phyloP scores from a whole-genome alignment of 2,329 filamentous ascomycete species.

The Penicillium brevicompactum region DNA sequence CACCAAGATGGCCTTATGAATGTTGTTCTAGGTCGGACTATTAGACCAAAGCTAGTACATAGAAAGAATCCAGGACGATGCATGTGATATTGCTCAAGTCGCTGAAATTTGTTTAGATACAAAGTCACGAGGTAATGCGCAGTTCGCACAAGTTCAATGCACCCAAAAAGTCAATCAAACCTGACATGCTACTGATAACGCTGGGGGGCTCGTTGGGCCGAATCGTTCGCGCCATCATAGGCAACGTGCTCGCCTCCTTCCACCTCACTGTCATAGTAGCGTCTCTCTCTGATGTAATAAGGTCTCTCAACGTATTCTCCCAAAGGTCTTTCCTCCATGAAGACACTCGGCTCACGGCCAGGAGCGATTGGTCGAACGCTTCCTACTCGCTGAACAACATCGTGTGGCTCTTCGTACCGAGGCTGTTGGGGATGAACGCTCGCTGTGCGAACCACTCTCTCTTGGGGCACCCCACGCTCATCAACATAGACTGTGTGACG shows the following conservation, averaged over 20 bases:
- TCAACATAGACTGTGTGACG: slow-evolving; percentile 56
- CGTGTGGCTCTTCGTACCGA: slow-evolving; percentile 47
- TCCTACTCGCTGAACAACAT: slow-evolving; percentile 43
- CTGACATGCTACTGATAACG: slow-evolving; percentile 27
- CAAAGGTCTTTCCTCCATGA: slow-evolving; percentile 44
- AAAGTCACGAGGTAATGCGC: slow-evolving; percentile 4
- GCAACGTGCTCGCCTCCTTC: slow-evolving; percentile 36
- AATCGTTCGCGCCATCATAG: slow-evolving; percentile 32
- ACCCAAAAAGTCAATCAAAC: background rate
- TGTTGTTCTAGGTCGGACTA: too few species aligned
- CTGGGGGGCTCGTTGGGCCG: slow-evolving; percentile 35
- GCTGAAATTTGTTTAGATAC: slow-evolving; percentile 4
- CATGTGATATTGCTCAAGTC: background rate
- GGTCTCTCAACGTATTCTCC: slow-evolving; percentile 53
- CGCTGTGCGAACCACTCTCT: slow-evolving; percentile 58
- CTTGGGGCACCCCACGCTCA: slow-evolving; percentile 63
- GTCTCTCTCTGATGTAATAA: slow-evolving; percentile 43
- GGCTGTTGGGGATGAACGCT: slow-evolving; percentile 60
- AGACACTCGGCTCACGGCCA: slow-evolving; percentile 45
- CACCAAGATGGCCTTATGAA: too few species aligned
- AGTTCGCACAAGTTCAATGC: background rate
- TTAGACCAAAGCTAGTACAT: too few species aligned
- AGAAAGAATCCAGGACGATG: background rate
- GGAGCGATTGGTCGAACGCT: slow-evolving; percentile 45
- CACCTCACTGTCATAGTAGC: slow-evolving; percentile 39